Evolutionary conservation across 768 basidiomycete species (phyloP), one percentile per base, ranked within the genome.

Genomic region (Suillus plorans): DNA sequence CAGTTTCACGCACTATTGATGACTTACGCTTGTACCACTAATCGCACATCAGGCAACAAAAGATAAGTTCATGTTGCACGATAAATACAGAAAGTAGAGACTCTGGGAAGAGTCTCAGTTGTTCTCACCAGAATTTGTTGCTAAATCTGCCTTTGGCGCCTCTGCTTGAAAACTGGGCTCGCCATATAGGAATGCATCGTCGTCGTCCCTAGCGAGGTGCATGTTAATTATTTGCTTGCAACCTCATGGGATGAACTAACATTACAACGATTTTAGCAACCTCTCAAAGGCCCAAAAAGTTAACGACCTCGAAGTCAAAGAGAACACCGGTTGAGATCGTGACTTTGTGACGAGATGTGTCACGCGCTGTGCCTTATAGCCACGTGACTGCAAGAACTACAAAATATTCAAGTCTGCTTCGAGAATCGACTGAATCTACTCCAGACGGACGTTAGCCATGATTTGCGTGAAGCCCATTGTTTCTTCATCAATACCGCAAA

Each of bases 161-260:
- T 78, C 64, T 65, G 73, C 71, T 10, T 78, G 31, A 5, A 53
- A 53, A 31, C 20, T 68, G 50, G 85, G 79, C 65, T 84, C 83
- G 64, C 91, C 91, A 69, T 92, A 92, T 67, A 92, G 78, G 73
- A 89, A 91, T 31, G 90, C 89, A 76, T 92, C 90, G 71, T 93
- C 91, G 78, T 91, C 90, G 73, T 91, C 89, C 85, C 86, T 88
- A 68, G 60, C 64, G 61, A 67, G 60, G 53, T 41, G 62, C 64
- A 53, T 42, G 76, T 77, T 62, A 77, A 73, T 75, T 63, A 69
- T 63, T 44, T 63, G 16, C 37, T 63, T 63, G 18, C 60, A 41
- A 14, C 37, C 41, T 63, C 34, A 44, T 59, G 42, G 52, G 57
- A 61, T 63, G 56, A 39, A 63, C 62, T 59, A 63, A 76, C 74